A percentile compares a stretch with the other conserved stretches of the same genome.
Conservation (phyloP, 257 asterid species). For the Paraleonurus japonicus region DNA sequence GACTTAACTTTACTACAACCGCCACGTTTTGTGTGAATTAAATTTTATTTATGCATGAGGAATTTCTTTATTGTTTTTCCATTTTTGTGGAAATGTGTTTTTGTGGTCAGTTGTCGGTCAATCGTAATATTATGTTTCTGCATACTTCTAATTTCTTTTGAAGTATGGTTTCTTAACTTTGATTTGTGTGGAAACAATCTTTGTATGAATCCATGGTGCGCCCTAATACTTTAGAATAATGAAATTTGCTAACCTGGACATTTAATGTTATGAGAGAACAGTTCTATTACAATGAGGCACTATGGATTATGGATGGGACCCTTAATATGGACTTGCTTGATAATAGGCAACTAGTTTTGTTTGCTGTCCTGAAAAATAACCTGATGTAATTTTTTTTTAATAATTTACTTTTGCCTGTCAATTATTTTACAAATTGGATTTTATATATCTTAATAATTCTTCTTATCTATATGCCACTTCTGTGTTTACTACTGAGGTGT, state of each 20-base stretch:
- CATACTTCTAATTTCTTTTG: no score
- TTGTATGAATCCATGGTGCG: background rate
- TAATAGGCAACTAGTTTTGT: background rate
- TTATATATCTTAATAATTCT: background rate
- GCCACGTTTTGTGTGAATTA: background rate
- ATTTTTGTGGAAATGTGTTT: background rate
- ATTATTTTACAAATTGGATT: background rate
- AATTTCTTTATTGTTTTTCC: background rate
- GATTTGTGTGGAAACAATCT: slow-evolving; percentile 1
- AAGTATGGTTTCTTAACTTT: background rate
- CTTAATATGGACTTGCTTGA: background rate
- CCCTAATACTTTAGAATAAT: background rate
- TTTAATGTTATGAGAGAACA: background rate
- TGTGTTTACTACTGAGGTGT: background rate
- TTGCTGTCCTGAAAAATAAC: background rate
- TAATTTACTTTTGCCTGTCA: background rate
- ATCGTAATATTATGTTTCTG: background rate
- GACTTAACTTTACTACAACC: background rate
- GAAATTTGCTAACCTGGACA: background rate
- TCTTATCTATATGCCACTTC: background rate
- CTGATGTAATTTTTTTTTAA: background rate
- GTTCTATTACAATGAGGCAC: background rate
- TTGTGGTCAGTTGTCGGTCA: background rate
- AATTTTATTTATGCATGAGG: background rate
- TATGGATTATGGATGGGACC: background rate